Percentiles rank a stretch among this genome's conserved stretches.
Conservation (phyloP, 257 asterid genomes). For the Ocimum tenuiflorum region DNA sequence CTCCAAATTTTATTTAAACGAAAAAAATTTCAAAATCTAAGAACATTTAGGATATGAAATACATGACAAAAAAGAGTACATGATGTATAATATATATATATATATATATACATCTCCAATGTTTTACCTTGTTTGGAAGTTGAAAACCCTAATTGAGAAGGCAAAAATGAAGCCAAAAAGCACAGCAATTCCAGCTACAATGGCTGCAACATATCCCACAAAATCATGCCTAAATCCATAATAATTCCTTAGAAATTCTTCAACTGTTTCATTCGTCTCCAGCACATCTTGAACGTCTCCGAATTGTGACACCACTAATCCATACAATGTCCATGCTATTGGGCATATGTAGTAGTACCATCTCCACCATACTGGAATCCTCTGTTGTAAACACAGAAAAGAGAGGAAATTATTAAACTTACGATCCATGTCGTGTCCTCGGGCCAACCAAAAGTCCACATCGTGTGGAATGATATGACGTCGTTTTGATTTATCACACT, state of each 20-base stretch:
- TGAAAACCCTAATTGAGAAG: conserved; percentile 44
- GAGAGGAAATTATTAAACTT: too few relatives aligned
- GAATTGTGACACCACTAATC: conserved; percentile 49
- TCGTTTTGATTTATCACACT: too few relatives aligned
- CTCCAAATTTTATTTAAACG: too few relatives aligned
- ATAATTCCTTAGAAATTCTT: conserved; percentile 35
- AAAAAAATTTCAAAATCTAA: too few relatives aligned
- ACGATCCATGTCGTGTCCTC: too few relatives aligned
- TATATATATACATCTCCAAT: neutral
- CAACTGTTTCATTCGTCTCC: conserved; percentile 38
- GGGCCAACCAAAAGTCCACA: too few relatives aligned
- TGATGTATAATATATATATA: too few relatives aligned
- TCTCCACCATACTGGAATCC: conserved; percentile 73
- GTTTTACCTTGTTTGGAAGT: conserved; percentile 49
- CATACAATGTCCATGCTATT: conserved; percentile 55
- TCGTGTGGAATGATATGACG: too few relatives aligned
- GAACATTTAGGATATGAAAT: too few relatives aligned
- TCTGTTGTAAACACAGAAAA: conserved; percentile 28
- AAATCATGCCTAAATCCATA: conserved; percentile 48
- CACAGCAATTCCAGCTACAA: conserved; percentile 38
- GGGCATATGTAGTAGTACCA: conserved; percentile 56
- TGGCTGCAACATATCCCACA: conserved; percentile 45
- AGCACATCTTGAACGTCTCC: conserved; percentile 40
- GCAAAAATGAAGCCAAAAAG: conserved; percentile 52
- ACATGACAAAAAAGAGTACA: too few relatives aligned